phyloP scores from a whole-genome alignment of 495 filamentous ascomycete species.

The Parmelia sp. region DNA sequence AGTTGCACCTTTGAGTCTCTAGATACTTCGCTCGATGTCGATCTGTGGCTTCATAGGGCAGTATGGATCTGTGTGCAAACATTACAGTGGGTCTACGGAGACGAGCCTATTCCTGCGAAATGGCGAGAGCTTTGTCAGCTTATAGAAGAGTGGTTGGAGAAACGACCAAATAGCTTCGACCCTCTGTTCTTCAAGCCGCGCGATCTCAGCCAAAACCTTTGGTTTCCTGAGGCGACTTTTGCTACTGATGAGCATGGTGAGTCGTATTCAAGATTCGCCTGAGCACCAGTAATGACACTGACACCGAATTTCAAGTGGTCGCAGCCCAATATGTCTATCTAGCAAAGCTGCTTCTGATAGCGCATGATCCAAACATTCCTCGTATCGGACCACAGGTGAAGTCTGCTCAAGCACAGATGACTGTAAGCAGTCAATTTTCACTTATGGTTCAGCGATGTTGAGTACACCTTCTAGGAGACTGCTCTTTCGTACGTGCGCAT shows the following conservation, averaged over 20 bases:
- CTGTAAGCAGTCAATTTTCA: background rate
- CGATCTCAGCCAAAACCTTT: conserved; percentile 3
- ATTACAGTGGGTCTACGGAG: conserved; percentile 17
- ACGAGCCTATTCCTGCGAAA: background rate
- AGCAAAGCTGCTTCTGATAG: conserved; percentile 16
- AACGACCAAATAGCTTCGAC: conserved; percentile 9
- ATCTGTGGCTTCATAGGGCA: conserved; percentile 13
- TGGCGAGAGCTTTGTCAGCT: conserved; percentile 13
- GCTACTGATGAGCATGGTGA: conserved; percentile 15
- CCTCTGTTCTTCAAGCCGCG: conserved; percentile 10
- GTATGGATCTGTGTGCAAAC: conserved; percentile 16
- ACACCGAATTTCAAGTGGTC: background rate
- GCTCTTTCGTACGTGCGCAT: conserved; percentile 6
- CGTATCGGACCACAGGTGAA: conserved; percentile 14
- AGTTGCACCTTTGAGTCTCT: conserved; percentile 1
- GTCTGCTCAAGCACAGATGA: conserved; percentile 5
- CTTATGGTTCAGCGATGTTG: background rate
- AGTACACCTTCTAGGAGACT: background rate
- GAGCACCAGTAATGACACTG: background rate
- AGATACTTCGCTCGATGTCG: conserved; percentile 7
- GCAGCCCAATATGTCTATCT: conserved; percentile 12
- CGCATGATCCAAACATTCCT: conserved; percentile 15
- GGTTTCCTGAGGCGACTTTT: conserved; percentile 15
- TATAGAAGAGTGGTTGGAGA: conserved; percentile 4
- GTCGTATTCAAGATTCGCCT: background rate